A percentile compares a stretch with the other conserved stretches of the same genome.
phyloP scores from a whole-genome alignment of 768 basidiomycete genomes.

The Naganishia vishniacii region DNA sequence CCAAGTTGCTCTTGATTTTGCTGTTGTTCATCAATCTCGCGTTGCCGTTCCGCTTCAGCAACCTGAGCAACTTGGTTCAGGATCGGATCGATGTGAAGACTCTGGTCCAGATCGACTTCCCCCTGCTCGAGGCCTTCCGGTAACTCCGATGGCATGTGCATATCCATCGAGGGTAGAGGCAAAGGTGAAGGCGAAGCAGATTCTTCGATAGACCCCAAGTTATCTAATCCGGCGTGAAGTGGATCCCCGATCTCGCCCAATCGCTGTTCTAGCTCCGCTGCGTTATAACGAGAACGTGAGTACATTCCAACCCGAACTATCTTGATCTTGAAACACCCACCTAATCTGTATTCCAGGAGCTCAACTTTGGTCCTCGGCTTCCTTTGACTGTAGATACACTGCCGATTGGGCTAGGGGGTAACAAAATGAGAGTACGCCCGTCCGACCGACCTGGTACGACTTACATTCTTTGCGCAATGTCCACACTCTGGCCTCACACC shows the following conservation, averaged over 20 bases:
- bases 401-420: constrained; percentile 9
- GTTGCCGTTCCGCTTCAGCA: constrained; percentile 5
- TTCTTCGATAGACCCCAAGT: neutral
- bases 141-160: neutral
- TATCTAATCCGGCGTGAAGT: constrained; percentile 3
- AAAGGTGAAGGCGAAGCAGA: constrained; percentile 13
- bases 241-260: constrained; percentile 17
- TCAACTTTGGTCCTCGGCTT: constrained; percentile 19
- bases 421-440: neutral
- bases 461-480: constrained; percentile 25
- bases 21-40: neutral
- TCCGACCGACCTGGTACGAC: neutral
- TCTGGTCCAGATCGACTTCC: constrained; percentile 1
- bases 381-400: constrained; percentile 26
- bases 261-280: constrained; percentile 13
- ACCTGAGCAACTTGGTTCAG: constrained; percentile 21
- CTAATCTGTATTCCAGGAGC: constrained; percentile 11
- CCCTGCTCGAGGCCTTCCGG: neutral
- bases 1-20: neutral
- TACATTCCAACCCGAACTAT: too few relatives aligned
- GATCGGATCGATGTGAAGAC: constrained; percentile 18
- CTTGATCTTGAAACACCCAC: neutral
- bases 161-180: neutral
- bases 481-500: constrained; percentile 23
- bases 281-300: neutral